phyloP scores from a whole-genome alignment of 306 rosid genomes.

The Castanopsis chinensis region DNA sequence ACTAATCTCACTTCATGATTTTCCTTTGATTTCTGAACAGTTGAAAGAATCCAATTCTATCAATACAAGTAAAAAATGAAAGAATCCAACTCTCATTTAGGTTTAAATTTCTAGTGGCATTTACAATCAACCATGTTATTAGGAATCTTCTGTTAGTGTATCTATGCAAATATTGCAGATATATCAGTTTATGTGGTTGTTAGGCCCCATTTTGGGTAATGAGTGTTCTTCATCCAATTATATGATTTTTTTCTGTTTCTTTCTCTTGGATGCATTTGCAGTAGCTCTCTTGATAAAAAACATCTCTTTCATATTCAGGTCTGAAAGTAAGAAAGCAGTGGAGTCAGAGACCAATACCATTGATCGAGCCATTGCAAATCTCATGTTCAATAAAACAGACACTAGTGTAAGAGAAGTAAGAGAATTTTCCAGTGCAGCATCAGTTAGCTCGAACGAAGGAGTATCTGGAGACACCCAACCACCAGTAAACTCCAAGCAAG shows the following conservation, averaged over 20 bases:
- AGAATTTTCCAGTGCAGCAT: conserved; percentile 33
- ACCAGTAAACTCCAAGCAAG: conserved; percentile 21
- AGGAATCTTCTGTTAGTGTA: background rate
- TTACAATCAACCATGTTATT: background rate
- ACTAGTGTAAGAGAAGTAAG: conserved; percentile 24
- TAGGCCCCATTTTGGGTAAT: background rate
- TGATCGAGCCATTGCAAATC: conserved; percentile 84
- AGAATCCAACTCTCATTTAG: background rate
- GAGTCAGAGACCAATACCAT: conserved; percentile 68
- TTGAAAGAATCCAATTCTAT: background rate
- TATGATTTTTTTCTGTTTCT: background rate
- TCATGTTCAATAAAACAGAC: conserved; percentile 67
- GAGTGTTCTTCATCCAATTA: background rate
- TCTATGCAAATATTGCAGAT: background rate
- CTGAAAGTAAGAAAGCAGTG: conserved; percentile 29
- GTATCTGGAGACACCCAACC: background rate
- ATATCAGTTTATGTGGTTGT: background rate
- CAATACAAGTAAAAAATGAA: background rate
- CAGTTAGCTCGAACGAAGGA: conserved; percentile 11
- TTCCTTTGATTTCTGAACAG: background rate
- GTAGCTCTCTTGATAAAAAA: conserved; percentile 14
- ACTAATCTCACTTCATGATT: background rate
- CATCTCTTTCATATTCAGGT: conserved; percentile 36
- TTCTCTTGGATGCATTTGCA: conserved; percentile 2
- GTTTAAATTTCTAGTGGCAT: background rate